Percentiles rank a stretch among this genome's conserved stretches.
These are phyloP conservation scores for Ustilago loliicola DNA, from an alignment of 1,284 basidiomycete species.

Conservation along the genomic window DNA sequence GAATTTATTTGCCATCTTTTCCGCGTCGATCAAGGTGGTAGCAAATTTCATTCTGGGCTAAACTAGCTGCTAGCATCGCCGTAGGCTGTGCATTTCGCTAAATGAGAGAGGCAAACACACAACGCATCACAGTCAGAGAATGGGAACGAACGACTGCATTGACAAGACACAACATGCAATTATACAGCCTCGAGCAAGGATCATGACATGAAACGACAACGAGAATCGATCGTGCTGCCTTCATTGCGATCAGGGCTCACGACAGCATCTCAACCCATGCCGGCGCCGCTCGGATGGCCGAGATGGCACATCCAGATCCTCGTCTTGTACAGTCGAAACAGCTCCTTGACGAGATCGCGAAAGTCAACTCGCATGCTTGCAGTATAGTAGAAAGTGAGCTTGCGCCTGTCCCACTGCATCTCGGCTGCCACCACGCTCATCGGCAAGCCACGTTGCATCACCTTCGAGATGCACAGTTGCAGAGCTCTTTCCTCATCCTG, in stretches of 20 bases:
- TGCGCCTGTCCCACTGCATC: constrained; percentile 89
- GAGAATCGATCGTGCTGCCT: not conserved
- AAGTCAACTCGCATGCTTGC: constrained; percentile 97
- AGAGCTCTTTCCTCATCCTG: constrained; percentile 94
- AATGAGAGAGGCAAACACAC: too few species aligned
- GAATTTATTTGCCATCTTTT: too few species aligned
- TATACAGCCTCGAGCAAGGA: not conserved
- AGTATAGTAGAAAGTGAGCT: constrained; percentile 96
- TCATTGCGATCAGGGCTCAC: not conserved
- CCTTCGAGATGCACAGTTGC: constrained; percentile 89
- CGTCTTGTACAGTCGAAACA: constrained; percentile 78
- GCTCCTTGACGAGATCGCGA: constrained; percentile 90
- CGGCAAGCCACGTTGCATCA: constrained; percentile 79
- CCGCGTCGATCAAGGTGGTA: too few species aligned
- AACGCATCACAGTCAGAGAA: not conserved
- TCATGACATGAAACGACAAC: not conserved
- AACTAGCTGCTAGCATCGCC: too few species aligned
- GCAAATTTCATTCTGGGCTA: too few species aligned
- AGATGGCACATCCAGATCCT: constrained; percentile 65
- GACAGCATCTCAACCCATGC: constrained; percentile 31
- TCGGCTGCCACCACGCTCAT: constrained; percentile 99
- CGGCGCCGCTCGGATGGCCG: constrained; percentile 50
- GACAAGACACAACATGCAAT: not conserved
- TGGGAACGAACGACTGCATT: not conserved
- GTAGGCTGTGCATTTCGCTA: too few species aligned